A percentile compares a stretch with the other conserved stretches of the same genome.
Conservation (phyloP, 1,284 basidiomycete species). For the Puccinia triticina region DNA sequence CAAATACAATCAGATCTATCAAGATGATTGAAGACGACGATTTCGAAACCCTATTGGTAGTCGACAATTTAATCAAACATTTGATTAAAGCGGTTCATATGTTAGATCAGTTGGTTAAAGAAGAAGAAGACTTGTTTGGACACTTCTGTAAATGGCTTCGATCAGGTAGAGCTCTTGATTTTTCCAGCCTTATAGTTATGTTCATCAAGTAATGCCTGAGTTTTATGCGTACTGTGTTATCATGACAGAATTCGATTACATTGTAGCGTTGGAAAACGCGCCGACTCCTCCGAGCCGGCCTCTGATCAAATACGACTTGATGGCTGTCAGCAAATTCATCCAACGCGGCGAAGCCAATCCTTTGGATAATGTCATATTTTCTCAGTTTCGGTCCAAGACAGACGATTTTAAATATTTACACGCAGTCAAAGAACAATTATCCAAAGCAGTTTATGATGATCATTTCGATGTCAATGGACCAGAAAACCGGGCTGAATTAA, state of each 20-base stretch:
- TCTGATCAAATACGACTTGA: slow-evolving; percentile 37
- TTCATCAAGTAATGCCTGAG: background rate
- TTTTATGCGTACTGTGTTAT: background rate
- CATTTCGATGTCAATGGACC: slow-evolving; percentile 34
- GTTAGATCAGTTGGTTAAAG: slow-evolving; percentile 28
- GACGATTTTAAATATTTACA: slow-evolving; percentile 19
- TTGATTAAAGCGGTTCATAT: slow-evolving; percentile 12
- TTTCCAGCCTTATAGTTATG: background rate
- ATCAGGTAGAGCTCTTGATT: slow-evolving; percentile 24
- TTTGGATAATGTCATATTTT: slow-evolving; percentile 28
- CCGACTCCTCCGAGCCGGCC: slow-evolving; percentile 17
- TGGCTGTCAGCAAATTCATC: slow-evolving; percentile 44
- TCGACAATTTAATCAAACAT: slow-evolving; percentile 36
- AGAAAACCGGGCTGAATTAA: slow-evolving; percentile 28
- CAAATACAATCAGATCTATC: slow-evolving; percentile 4
- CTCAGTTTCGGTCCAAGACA: slow-evolving; percentile 6
- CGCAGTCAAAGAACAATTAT: slow-evolving; percentile 16
- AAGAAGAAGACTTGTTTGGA: slow-evolving; percentile 36
- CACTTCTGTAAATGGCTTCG: slow-evolving; percentile 48
- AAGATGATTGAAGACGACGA: slow-evolving; percentile 43
- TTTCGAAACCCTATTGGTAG: slow-evolving; percentile 36
- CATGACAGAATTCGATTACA: slow-evolving; percentile 40
- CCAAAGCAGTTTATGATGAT: slow-evolving; percentile 26
- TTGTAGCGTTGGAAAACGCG: slow-evolving; percentile 23
- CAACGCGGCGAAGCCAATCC: slow-evolving; percentile 34